A percentile compares a stretch with the other conserved stretches of the same genome.
Conservation (phyloP, 306 rosid species). For the Medicago ruthenica region DNA sequence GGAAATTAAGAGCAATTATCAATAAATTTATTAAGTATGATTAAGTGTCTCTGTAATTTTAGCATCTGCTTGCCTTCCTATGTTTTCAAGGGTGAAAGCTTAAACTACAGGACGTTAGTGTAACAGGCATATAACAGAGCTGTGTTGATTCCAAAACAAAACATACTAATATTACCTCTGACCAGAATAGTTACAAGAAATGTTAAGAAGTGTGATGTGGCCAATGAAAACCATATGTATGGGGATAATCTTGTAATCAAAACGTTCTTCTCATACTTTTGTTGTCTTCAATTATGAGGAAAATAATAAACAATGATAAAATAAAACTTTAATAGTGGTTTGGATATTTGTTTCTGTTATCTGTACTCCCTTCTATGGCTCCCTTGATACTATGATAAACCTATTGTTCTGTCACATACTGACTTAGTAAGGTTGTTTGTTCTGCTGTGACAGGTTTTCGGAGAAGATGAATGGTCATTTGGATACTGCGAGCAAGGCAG, state of each 20-base stretch:
- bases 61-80: background rate
- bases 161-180: background rate
- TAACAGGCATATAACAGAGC: background rate
- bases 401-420: background rate
- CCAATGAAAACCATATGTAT: background rate
- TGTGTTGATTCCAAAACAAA: background rate
- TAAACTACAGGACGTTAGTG: background rate
- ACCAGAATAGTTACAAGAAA: background rate
- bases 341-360: background rate
- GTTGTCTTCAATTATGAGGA: background rate
- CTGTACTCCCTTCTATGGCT: background rate
- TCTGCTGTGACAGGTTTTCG: constrained; percentile 65
- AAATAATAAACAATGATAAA: background rate
- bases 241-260: constrained; percentile 5
- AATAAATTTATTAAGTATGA: background rate
- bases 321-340: background rate
- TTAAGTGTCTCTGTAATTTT: background rate
- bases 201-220: background rate
- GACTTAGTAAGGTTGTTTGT: constrained; percentile 35
- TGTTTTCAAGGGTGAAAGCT: background rate
- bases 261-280: constrained; percentile 4
- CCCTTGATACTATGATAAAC: constrained; percentile 11
- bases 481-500: constrained; percentile 97
- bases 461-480: constrained; percentile 98
- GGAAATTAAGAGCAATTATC: background rate